Evolutionary conservation across 768 basidiomycete genomes (phyloP), one percentile per base, ranked within the genome.

Genomic region (Leccinellum luteum): DNA sequence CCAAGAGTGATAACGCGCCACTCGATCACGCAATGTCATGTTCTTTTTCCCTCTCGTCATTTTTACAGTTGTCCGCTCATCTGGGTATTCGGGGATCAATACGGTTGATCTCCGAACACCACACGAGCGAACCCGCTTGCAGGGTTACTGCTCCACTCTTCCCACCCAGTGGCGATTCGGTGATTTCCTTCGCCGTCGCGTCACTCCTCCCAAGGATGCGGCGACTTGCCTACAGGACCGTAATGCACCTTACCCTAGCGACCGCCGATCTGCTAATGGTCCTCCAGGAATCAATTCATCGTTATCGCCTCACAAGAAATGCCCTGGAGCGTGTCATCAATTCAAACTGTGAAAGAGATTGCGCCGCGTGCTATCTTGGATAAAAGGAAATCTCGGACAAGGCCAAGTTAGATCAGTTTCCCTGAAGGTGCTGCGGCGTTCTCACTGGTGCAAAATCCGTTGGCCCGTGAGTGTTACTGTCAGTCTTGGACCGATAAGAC

Each of bases 401-500:
- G 35, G 10, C 13, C 4, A 48, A 48, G 2, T 14, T 19, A 23
- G 19, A 34, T 21, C 60, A 60, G 15, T 38, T 73, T 71, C 32
- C 69, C 70, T 0, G 71, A 71, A 59, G 71, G 71, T 15, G 71
- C 52, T 3, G 66, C 59, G 25, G 71, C 67, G 5, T 38, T 17
- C 35, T 38, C 35, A 38, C 35, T 71, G 69, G 70, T 48, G 58
- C 15, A 51, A 54, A 3, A 55, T n/a, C 64, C 35, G 4, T 71
- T 25, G 70, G 71, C 17, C 57, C 55, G 70, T 69, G 45, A 59
- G 63, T 32, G 15, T 27, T 9, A 4, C 15, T 19, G 4, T 21
- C 15, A 17, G 6, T 35, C 41, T 23, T 34, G 14, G 41, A 21
- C 44, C 14, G 34, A 44, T 30, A 27, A 1, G 1, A 8, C 21